These are phyloP conservation scores for Heterobasidion annosum DNA, from an alignment of 1,284 basidiomycete species.

Conservation along the genomic window DNA sequence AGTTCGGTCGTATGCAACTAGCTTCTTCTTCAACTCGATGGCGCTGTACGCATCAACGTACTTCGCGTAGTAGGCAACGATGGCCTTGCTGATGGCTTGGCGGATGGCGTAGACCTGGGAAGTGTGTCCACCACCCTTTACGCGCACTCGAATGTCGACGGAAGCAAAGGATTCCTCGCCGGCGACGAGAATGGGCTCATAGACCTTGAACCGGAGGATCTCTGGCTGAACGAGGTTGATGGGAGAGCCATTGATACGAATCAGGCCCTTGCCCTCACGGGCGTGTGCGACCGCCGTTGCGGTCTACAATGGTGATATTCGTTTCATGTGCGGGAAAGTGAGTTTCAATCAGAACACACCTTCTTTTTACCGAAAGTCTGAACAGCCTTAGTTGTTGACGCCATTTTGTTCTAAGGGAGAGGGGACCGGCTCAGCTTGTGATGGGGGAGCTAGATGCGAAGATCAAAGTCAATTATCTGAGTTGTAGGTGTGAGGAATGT, in stretches of 20 bases:
- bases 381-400: conserved; percentile 76
- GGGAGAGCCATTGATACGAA: conserved; percentile 96
- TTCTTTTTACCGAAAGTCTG: conserved; percentile 99
- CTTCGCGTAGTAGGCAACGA: conserved; percentile 98
- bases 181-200: conserved; percentile 89
- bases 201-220: conserved; percentile 96
- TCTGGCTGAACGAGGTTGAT: conserved; percentile 93
- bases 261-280: conserved; percentile 94
- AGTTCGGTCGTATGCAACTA: conserved; percentile 91
- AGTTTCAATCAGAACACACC: conserved; percentile 33
- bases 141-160: conserved; percentile 96
- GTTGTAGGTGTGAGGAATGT: conserved; percentile 1
- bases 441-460: conserved; percentile 5
- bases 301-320: conserved; percentile 46
- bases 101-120: conserved; percentile 99
- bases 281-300: conserved; percentile 95
- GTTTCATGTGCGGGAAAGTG: neutral
- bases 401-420: conserved; percentile 41
- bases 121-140: conserved; percentile 99
- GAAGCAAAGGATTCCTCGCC: conserved; percentile 79
- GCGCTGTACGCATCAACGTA: conserved; percentile 98
- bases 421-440: conserved; percentile 10
- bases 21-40: conserved; percentile 93
- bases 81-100: conserved; percentile 97
- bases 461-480: neutral